Evolutionary conservation across 164 flowering plant genomes (phyloP).

Genomic region (Magnolia changhungtana): DNA sequence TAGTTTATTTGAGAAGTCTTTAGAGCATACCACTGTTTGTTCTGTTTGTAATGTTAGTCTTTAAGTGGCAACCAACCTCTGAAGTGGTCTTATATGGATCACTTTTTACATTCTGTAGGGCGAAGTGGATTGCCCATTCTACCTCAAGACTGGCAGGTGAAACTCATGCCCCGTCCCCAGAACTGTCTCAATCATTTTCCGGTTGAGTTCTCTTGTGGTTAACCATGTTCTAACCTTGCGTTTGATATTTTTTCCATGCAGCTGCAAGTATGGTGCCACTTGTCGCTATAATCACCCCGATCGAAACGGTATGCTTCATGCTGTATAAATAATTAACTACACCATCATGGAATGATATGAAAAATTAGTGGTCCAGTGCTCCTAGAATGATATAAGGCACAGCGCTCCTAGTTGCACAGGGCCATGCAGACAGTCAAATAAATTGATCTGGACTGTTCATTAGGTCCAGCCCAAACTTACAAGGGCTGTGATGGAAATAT

Average conservation of each 20-base stretch:
- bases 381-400: no score
- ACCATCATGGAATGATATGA: no score
- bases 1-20: neutral
- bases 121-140: slow-evolving; percentile 93
- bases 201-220: neutral
- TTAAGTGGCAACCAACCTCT: neutral
- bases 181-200: neutral
- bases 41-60: neutral
- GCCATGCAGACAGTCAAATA: no score
- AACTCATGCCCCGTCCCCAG: neutral
- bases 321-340: neutral
- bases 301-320: slow-evolving; percentile 38
- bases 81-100: neutral
- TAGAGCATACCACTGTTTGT: neutral
- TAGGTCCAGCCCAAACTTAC: no score
- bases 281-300: slow-evolving; percentile 94
- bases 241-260: slow-evolving; percentile 19
- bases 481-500: no score
- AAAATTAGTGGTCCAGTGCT: no score
- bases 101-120: slow-evolving; percentile 43
- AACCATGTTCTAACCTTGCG: neutral
- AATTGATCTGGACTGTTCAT: no score
- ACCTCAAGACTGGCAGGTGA: slow-evolving; percentile 95
- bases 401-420: no score
- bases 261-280: slow-evolving; percentile 88